Base-by-base conservation (phyloP, 2,329 filamentous ascomycete genomes). In the Ramichloridium luteum region DNA sequence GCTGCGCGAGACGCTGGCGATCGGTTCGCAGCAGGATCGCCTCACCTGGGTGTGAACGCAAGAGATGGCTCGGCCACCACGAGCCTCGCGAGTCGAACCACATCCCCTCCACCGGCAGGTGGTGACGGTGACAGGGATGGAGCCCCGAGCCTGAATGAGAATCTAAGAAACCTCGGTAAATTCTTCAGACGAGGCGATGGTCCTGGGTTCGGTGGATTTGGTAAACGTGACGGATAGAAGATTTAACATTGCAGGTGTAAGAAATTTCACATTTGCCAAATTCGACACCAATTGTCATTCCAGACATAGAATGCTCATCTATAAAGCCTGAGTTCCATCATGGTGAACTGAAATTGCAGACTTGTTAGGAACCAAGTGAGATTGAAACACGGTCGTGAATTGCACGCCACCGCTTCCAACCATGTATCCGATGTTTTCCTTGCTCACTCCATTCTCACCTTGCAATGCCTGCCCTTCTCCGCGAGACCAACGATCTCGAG, bases 91-190 rank as follows among this genome's bases (percentile, higher is more conserved):
- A 54, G 48, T 30, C 41, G 52, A 16, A 43, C 47, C 4, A 49
- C 46, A 4, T 50, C 49, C 43, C 53, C 34, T 39, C 51, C 38
- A 38, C 43, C 29, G 46, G 38, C 25, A 15, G 45, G 41, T 16
- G 43, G 45, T 18, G 45, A 38, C 16, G 46, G 37, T 23, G 46
- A 56, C 27, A 46, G 40, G 27, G 43, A 33, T 43, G 52, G 72
- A 33, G 74, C 78, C 48, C 73, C 72, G 5, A 83, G 80, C 31
- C 72, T 94, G 42, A 93, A 94, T 53, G 86, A 93, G 58, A 94
- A 94, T 57, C 55, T 96, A 58, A 86, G 84, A 62, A 93, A 84
- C 55, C 82, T 98, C 59, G 88, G 88, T 14, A 94, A 93, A 59
- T 94, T 96, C 61, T 96, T 96, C 64, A 76, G 80, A 40, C 67